Percentiles rank a stretch among this genome's conserved stretches.
Conservation (phyloP, 1,284 basidiomycete species). For the Ceratobasidium sp. region DNA sequence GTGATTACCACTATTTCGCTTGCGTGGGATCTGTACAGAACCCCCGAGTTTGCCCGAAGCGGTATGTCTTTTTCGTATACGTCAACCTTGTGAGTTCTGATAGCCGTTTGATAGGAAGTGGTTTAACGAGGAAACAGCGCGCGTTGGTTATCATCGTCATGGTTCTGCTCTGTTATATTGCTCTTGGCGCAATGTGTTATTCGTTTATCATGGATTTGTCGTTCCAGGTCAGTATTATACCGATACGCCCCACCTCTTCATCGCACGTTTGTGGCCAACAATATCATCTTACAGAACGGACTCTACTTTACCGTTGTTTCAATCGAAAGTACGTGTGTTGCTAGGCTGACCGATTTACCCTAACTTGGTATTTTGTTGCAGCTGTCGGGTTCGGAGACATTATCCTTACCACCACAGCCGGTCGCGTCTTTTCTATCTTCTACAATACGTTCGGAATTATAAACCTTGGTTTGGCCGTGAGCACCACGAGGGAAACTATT, state of each 20-base stretch:
- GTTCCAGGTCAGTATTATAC: conserved; percentile 59
- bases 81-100: too few relatives aligned
- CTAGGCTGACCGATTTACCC: not conserved
- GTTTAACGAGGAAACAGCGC: conserved; percentile 83
- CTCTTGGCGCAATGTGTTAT: conserved; percentile 73
- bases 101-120: conserved; percentile 67
- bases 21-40: conserved; percentile 71
- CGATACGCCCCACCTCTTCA: not conserved
- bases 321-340: conserved; percentile 64
- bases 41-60: conserved; percentile 74
- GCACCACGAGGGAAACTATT: conserved; percentile 76
- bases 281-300: conserved; percentile 7
- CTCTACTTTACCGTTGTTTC: conserved; percentile 73
- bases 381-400: conserved; percentile 86
- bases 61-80: conserved; percentile 61
- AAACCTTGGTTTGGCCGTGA: conserved; percentile 69
- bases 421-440: conserved; percentile 69
- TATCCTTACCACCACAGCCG: conserved; percentile 63
- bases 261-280: too few relatives aligned
- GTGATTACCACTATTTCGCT: conserved; percentile 78
- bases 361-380: not conserved
- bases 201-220: conserved; percentile 68
- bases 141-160: conserved; percentile 84
- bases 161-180: conserved; percentile 79
- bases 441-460: conserved; percentile 68